phyloP scores from a whole-genome alignment of 768 basidiomycete genomes.

The Fomitopsis serialis region DNA sequence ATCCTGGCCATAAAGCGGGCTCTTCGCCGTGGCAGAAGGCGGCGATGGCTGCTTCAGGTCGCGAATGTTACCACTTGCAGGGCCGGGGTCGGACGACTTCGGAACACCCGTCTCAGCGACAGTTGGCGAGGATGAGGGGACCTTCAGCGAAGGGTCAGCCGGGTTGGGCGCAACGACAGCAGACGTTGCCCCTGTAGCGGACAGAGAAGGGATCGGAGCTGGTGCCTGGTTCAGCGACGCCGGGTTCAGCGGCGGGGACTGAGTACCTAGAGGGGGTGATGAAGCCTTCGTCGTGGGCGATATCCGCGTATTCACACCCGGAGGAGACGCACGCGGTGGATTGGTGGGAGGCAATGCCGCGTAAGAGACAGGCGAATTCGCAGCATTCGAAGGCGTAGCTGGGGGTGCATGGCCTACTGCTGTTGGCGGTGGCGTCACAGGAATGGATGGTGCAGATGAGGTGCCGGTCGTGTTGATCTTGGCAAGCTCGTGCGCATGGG shows the following conservation, averaged over 20 bases:
- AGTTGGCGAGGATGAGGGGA: conserved; percentile 45
- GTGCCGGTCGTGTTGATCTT: conserved; percentile 37
- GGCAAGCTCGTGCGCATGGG: conserved; percentile 69
- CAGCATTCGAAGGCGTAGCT: conserved; percentile 9
- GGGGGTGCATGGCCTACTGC: conserved; percentile 9
- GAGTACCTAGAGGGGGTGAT: conserved; percentile 9
- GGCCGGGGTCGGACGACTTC: conserved; percentile 63
- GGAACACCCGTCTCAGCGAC: conserved; percentile 77
- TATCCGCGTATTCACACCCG: neutral
- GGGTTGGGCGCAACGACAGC: conserved; percentile 27
- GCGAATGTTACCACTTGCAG: conserved; percentile 57
- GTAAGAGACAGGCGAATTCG: conserved; percentile 6
- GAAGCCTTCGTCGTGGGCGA: conserved; percentile 6
- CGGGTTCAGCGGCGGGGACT: conserved; percentile 25
- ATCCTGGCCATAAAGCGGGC: neutral
- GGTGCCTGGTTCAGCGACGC: conserved; percentile 24
- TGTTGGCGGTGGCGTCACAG: conserved; percentile 37
- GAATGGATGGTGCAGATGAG: conserved; percentile 27
- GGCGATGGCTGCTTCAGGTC: conserved; percentile 33
- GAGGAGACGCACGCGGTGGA: neutral
- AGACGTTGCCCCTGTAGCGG: conserved; percentile 9
- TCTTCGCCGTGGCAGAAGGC: neutral
- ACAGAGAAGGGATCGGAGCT: conserved; percentile 17
- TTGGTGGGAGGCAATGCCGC: conserved; percentile 21
- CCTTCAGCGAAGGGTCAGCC: conserved; percentile 18